Base-by-base conservation (phyloP, 768 basidiomycete species). In the Mycena rosella region DNA sequence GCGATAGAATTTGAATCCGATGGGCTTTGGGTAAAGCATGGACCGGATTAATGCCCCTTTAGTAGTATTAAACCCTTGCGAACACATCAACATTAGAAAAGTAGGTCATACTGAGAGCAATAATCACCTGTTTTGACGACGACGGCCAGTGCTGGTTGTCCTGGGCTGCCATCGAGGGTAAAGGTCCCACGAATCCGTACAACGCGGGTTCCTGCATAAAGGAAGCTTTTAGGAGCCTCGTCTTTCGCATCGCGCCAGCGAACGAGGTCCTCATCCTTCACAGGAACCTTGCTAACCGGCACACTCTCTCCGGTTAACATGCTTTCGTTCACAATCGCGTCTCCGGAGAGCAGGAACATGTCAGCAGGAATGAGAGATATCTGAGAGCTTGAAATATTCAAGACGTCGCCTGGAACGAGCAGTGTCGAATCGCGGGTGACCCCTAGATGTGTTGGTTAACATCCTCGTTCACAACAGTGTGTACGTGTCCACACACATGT, bases 281-380 rank as follows among this genome's bases (percentile, higher is more conserved):
- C 86, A 0, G 96, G 92, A 22, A 87, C 79, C 77, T 99, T 99
- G 77, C 94, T 94, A 57, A 99, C 95, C 2, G 98, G 98, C 0
- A 99, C 95, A 70, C 96, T 98, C 80, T 99, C 98, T 15, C 98
- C 98, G 0, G 98, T 99, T 26, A 99, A 88, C 98, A 99, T 99
- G 69, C 96, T 97, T 81, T 99, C 98, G 77, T 99, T 99, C 56
- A 99, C 92, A 64, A 99, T 97, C 2, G 96, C 96, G 77, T 99
- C 98, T 1, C 98, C 98, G 2, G 95, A 94, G 30, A 99, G 88
- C 10, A 99, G 85, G 70, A 98, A 88, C 69, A 97, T 85, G 77
- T 99, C 98, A 17, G 95, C 93, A 4, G 98, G 98, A 70, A 99
- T 85, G 34, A 90, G 78, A 11, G 87, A 81, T 10, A 96, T 84